Conservation (phyloP, 495 filamentous ascomycete genomes). For the Tuber borchii region DNA sequence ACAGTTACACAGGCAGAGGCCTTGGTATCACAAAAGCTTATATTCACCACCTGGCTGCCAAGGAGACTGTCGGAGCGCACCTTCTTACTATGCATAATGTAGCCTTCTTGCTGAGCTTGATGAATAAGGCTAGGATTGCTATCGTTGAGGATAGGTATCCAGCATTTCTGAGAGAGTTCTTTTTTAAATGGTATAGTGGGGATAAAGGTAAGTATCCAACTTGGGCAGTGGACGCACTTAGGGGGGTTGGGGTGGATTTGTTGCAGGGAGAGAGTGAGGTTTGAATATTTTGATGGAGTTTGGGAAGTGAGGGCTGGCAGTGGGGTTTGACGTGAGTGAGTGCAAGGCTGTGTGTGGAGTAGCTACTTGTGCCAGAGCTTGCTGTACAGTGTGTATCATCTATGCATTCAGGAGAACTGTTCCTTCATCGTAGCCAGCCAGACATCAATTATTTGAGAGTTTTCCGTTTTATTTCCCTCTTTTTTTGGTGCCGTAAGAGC, state of each 20-base stretch:
- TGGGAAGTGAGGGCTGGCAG: not conserved
- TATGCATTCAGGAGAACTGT: not conserved
- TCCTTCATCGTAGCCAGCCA: not conserved
- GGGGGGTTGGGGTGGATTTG: constrained; percentile 78
- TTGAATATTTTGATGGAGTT: constrained; percentile 2
- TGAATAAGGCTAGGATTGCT: constrained; percentile 65
- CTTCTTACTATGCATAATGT: constrained; percentile 93
- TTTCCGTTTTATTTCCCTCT: not conserved
- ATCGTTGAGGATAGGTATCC: constrained; percentile 80
- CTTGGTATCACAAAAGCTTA: constrained; percentile 82
- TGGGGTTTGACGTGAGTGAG: not conserved
- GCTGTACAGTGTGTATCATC: not conserved
- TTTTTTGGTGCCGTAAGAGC: not conserved
- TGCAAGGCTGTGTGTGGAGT: not conserved
- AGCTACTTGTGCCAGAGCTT: not conserved
- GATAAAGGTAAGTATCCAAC: constrained; percentile 61
- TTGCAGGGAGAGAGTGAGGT: constrained; percentile 43
- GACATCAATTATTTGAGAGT: not conserved
- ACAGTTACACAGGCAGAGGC: constrained; percentile 54
- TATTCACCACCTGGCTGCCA: constrained; percentile 82
- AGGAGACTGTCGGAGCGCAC: constrained; percentile 94
- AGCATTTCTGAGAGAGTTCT: constrained; percentile 70
- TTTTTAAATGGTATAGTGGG: constrained; percentile 61
- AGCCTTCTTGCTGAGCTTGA: constrained; percentile 75
- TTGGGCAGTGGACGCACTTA: constrained; percentile 82